A percentile compares a stretch with the other conserved stretches of the same genome.
These are phyloP conservation scores for Penicillium sp. DNA, from an alignment of 2,329 filamentous ascomycete species.

Conservation along the genomic window DNA sequence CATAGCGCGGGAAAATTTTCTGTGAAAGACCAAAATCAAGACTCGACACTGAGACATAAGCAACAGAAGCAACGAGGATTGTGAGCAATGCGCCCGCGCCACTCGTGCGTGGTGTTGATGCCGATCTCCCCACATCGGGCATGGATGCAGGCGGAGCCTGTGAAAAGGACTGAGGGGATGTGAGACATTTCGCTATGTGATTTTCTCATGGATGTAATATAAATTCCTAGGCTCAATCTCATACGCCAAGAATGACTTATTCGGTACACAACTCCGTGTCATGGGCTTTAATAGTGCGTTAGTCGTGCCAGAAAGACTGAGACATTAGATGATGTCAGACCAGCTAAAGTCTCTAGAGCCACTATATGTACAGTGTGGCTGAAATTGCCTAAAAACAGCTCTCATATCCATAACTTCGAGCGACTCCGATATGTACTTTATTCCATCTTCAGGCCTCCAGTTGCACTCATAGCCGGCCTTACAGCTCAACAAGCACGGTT, in stretches of 20 bases:
- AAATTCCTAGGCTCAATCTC: background rate
- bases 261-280: background rate
- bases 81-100: background rate
- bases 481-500: background rate
- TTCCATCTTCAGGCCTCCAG: background rate
- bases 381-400: background rate
- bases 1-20: background rate
- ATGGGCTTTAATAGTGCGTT: background rate
- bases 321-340: background rate
- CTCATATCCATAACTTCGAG: background rate
- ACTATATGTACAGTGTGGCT: background rate
- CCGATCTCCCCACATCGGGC: slow-evolving; percentile 10
- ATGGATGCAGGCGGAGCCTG: background rate
- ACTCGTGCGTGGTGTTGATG: slow-evolving; percentile 4
- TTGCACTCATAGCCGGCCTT: background rate
- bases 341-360: background rate
- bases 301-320: background rate
- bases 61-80: background rate
- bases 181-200: slow-evolving; percentile 15
- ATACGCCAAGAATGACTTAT: background rate
- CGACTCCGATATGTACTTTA: background rate
- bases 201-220: background rate
- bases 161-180: slow-evolving; percentile 9
- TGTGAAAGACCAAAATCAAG: background rate
- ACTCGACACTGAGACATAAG: slow-evolving; percentile 5